Percentiles rank a stretch among this genome's conserved stretches.
phyloP scores from a whole-genome alignment of 768 basidiomycete genomes.

The Pleurotus djamor region DNA sequence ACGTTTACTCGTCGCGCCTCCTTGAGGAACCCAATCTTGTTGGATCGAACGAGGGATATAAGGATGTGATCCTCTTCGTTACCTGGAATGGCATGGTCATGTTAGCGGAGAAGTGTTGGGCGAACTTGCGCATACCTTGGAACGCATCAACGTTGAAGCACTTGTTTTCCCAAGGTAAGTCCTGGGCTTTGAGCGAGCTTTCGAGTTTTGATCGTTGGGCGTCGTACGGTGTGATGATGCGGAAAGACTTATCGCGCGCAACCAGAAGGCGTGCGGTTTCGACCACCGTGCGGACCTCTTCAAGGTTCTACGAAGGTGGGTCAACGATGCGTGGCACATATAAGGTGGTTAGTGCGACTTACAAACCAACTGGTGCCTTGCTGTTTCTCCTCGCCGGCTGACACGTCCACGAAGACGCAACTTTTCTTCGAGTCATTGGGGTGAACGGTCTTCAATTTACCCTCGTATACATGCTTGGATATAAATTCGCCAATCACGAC shows the following conservation, averaged over 20 bases:
- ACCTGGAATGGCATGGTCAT: constrained; percentile 32
- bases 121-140: constrained; percentile 47
- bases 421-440: constrained; percentile 27
- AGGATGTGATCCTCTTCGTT: constrained; percentile 76
- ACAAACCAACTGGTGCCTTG: constrained; percentile 36
- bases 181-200: constrained; percentile 37
- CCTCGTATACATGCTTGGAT: constrained; percentile 54
- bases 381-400: constrained; percentile 25
- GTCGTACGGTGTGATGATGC: constrained; percentile 77
- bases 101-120: not conserved
- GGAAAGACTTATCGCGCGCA: constrained; percentile 35
- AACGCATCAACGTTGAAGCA: constrained; percentile 81
- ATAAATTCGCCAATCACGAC: constrained; percentile 60
- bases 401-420: constrained; percentile 59
- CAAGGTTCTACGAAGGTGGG: constrained; percentile 41
- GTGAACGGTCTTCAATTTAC: constrained; percentile 47
- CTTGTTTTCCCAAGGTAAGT: constrained; percentile 53
- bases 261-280: constrained; percentile 43
- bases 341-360: constrained; percentile 12
- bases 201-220: constrained; percentile 59
- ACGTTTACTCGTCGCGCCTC: constrained; percentile 74
- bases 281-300: constrained; percentile 46
- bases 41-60: constrained; percentile 67
- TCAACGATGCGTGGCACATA: not conserved
- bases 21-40: constrained; percentile 58